These are phyloP conservation scores for Mastigamoeba balamuthi DNA, from an alignment of 78 protist genomes.

Conservation along the genomic window DNA sequence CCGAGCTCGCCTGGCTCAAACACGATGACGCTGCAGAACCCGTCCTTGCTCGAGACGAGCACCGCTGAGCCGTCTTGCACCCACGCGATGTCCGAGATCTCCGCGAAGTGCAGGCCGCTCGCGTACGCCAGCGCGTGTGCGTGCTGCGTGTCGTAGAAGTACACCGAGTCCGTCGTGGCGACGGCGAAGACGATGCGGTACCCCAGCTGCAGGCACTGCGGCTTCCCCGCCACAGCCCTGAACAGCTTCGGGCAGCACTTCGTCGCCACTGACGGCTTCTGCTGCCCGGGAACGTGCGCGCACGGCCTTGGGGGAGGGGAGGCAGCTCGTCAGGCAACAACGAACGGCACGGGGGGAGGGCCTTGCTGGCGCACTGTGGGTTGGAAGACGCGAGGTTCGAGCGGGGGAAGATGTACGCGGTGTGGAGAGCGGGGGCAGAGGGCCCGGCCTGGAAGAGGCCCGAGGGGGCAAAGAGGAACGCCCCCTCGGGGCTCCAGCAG, in stretches of 20 bases:
- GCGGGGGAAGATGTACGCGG: no score
- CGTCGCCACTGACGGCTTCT: neutral
- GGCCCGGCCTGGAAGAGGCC: no score
- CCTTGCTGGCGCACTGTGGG: no score
- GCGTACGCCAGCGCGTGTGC: neutral
- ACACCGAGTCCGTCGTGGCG: neutral
- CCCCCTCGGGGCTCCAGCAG: no score
- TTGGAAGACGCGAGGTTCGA: no score
- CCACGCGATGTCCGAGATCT: slow-evolving; percentile 12
- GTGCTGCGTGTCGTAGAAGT: neutral
- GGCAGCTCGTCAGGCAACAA: neutral
- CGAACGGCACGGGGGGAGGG: neutral
- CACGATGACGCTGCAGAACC: slow-evolving; percentile 1
- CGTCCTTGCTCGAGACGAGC: slow-evolving; percentile 1
- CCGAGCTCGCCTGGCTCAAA: neutral
- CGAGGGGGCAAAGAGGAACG: no score
- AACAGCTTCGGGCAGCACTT: neutral
- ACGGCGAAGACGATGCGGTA: slow-evolving; percentile 22
- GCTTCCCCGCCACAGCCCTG: neutral
- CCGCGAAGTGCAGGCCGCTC: neutral
- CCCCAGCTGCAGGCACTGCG: neutral
- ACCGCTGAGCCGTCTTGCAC: neutral
- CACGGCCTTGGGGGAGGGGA: neutral
- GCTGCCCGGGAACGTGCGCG: neutral
- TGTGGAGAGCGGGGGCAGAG: no score